Evolutionary conservation across 768 basidiomycete species (phyloP), one percentile per base, ranked within the genome.

Genomic region (Boletales sp.): DNA sequence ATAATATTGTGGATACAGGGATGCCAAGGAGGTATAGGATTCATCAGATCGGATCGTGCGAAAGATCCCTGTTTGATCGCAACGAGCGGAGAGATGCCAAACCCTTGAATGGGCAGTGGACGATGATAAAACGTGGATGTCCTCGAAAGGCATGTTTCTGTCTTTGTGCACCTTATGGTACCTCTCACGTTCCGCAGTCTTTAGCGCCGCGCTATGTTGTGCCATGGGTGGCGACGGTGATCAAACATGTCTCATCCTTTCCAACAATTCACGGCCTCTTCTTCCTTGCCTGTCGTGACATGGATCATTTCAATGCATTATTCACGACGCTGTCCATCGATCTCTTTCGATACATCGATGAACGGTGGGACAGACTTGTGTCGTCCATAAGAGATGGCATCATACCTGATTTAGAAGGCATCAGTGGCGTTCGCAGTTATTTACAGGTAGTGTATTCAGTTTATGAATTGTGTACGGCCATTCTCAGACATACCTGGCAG

Each of bases 231-330:
- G 55, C 55, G 5, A 49, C 54, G 12, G 35, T 49, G 6, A 47
- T 64, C 2, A n/a, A 18, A 7, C 17, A 54, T 11, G 37, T 55
- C 38, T 53, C 53, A 12, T 52, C 60, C 2, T 59, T 57, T 35
- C 21, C 57, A 12, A 29, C 52, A n/a, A 54, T 64, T 10, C 53
- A 59, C 18, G 60, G 21, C 52, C 13, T 63, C 9, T 63, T 64
- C 41, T 55, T 53, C 31, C 50, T 63, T 7, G 40, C 44, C 6
- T 27, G 27, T 18, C 29, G 29, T 12, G 34, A 50, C 3, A 3
- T 63, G 12, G 15, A n/a, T 2, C 18, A 1, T 5, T 49, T 63
- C 17, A 2, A 4, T 1, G 15, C 40, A 10, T 18, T 50, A 0
- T 59, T 59, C 11, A 43, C 45, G 17, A 51, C 52, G 4, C 12